phyloP scores from a whole-genome alignment of 768 basidiomycete genomes.

The Heimioporus sp. region DNA sequence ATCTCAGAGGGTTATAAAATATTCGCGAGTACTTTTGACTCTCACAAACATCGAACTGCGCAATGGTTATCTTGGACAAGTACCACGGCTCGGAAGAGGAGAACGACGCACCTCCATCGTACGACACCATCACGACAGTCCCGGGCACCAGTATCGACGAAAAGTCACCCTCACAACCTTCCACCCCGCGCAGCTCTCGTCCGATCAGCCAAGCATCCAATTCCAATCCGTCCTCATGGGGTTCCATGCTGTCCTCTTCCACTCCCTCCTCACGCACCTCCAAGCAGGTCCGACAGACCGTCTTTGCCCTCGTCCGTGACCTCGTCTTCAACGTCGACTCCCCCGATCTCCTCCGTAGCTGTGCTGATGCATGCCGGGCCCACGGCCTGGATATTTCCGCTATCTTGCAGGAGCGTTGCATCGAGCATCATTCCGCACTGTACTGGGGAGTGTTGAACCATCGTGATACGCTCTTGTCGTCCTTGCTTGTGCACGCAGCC shows the following conservation, averaged over 20 bases:
- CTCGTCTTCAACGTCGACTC: constrained; percentile 36
- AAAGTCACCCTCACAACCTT: constrained; percentile 3
- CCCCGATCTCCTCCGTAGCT: constrained; percentile 31
- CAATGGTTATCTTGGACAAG: constrained; percentile 24
- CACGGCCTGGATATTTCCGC: constrained; percentile 49
- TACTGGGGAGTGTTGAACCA: constrained; percentile 76
- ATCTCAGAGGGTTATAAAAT: too few species aligned
- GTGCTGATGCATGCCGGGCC: constrained; percentile 55
- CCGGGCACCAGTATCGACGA: not conserved
- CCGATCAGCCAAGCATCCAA: not conserved
- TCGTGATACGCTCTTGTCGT: constrained; percentile 38
- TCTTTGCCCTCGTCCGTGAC: constrained; percentile 55
- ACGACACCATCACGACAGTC: constrained; percentile 17
- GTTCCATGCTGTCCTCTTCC: constrained; percentile 15
- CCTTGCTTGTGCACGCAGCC: constrained; percentile 52
- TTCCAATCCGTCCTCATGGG: constrained; percentile 12
- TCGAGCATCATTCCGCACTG: constrained; percentile 63
- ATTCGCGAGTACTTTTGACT: too few species aligned
- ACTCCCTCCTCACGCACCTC: constrained; percentile 23
- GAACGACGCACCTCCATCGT: constrained; percentile 23
- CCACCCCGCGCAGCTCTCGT: not conserved
- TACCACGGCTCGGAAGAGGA: constrained; percentile 12
- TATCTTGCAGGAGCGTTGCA: constrained; percentile 59
- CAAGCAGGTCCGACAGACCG: constrained; percentile 52
- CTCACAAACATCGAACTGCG: not conserved